Base-by-base conservation (phyloP, 2,329 filamentous ascomycete genomes). In the Teratosphaeria viscida region DNA sequence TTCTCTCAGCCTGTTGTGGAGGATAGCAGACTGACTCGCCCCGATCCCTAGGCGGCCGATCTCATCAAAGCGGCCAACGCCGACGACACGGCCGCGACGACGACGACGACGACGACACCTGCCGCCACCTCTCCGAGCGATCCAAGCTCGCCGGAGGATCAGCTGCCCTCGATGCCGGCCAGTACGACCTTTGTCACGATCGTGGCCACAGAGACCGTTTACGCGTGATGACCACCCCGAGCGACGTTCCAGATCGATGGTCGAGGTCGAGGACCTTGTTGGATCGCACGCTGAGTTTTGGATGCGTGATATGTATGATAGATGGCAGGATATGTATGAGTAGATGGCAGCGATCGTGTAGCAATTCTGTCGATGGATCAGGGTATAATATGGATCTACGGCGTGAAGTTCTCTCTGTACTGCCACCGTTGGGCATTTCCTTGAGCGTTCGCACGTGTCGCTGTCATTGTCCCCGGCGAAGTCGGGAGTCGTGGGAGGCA, bases 21-120 rank as follows among this genome's bases (percentile, higher is more conserved):
- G 76, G 19, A 23, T 10, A 49, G 43, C 11, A 19, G 16, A n/a
- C 43, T 49, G 43, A 49, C 43, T 12, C 12, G 37, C 12, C 27
- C 7, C 11, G 27, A 32, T 34, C 23, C 23, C 23, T 23, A 54
- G 53, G 77, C 77, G 23, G 77, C 77, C 16, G 77, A 79, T 63
- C 75, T 79, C 52, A 79, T 79, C 64, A 78, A 76, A 63, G 65
- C 68, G 32, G 66, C 65, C 35, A 61, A 60, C 19, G 34, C 16
- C 16, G 19, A 16, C 53, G 6, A 8, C 10, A 34, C 19, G n/a
- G 27, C n/a, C 34, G 2, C 23, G 23, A 19, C 19, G 19, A 23
- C 23, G 23, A 19, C 19, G 19, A 23, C 23, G 23, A 37, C 34
- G 27, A 54, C 27, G 19, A 16, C 53, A n/a, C 53, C 34, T 54